phyloP scores from a whole-genome alignment of 2,329 filamentous ascomycete genomes.

The Metarhizium guizhouense region DNA sequence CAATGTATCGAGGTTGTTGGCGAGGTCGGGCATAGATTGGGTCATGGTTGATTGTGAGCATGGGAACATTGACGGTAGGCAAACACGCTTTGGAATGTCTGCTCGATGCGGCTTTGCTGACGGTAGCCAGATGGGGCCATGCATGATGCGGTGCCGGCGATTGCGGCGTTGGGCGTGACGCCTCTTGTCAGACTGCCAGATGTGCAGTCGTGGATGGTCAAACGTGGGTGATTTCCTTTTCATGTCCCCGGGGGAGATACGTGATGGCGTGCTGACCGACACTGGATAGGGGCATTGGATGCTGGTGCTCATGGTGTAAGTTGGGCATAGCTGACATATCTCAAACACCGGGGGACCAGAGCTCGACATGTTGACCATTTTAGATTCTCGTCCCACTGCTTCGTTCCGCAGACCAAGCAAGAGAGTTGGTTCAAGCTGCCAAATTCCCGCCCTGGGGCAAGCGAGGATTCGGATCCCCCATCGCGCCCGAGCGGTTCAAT shows the following conservation, averaged over 20 bases:
- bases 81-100: neutral
- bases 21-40: constrained; percentile 56
- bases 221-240: constrained; percentile 20
- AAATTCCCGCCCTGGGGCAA: constrained; percentile 42
- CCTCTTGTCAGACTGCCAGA: constrained; percentile 45
- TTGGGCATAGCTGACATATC: constrained; percentile 10
- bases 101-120: neutral
- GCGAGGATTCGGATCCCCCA: constrained; percentile 41
- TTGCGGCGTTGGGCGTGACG: constrained; percentile 35
- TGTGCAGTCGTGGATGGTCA: constrained; percentile 35
- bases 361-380: constrained; percentile 7
- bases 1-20: constrained; percentile 50
- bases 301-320: constrained; percentile 39
- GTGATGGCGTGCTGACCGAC: neutral
- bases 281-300: constrained; percentile 33
- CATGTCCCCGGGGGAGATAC: neutral
- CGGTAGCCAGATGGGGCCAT: constrained; percentile 33
- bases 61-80: constrained; percentile 38
- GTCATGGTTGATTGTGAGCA: constrained; percentile 52
- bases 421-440: constrained; percentile 34
- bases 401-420: constrained; percentile 34
- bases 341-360: neutral
- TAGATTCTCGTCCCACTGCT: constrained; percentile 38
- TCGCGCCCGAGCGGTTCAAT: constrained; percentile 32
- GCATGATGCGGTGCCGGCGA: constrained; percentile 45